Evolutionary conservation across 805 yeast species (phyloP), one percentile per base, ranked within the genome.

Genomic region (Yueomyces sinensis): DNA sequence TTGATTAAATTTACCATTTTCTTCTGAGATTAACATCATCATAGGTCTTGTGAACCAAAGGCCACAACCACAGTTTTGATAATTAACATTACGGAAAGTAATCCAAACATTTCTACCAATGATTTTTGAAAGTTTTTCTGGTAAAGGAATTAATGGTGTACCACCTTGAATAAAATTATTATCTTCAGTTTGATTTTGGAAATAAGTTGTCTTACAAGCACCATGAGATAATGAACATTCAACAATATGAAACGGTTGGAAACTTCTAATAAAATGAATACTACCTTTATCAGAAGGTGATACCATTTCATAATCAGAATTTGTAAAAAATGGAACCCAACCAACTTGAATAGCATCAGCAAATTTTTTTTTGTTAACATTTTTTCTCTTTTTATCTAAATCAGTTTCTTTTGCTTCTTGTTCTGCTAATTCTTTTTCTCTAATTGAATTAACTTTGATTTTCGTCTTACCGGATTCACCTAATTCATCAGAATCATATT

Each of bases 241-340:
- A 24, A 42, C 33, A 15, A 42, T 37, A 29, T 38, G 39, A 19
- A 42, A 27, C 7, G 46, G 46, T 16, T 33, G 32, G 32, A 31
- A 40, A 11, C 32, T 33, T 32, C 40, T 37, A 30, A 42, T 35
- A 29, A 42, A 40, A 25, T 41, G 41, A 17, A 42, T 30, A 25
- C 25, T 37, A 17, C 46, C 46, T 25, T 39, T 40, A 11, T 49
- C 58, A 5, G 43, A 32, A 3, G 52, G 17, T 23, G 34, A 27
- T 28, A 31, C 34, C 17, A 28, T 25, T 27, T 29, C 29, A 7
- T 30, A 27, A 13, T 31, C 27, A 16, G 33, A 22, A 23, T 32
- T 30, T 31, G 32, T 36, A 37, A 40, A 39, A 17, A 44, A 42
- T 13, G 44, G 45, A 1, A 42, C 33, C 41, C 43, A 42, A 33